phyloP scores from a whole-genome alignment of 176 grass and related monocot genomes.

The Zizania latifolia region DNA sequence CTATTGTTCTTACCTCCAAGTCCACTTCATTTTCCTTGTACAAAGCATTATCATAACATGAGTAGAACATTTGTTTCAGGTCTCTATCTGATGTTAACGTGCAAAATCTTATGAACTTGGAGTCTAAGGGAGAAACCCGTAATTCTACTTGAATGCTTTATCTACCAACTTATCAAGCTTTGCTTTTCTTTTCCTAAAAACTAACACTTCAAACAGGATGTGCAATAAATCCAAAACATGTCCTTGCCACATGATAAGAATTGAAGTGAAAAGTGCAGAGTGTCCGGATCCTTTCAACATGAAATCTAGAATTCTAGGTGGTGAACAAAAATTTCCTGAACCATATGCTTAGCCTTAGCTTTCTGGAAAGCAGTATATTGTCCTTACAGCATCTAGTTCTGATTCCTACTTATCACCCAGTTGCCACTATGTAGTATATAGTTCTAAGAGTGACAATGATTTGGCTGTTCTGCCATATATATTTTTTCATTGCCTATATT shows the following conservation, averaged over 20 bases:
- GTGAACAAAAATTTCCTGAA: constrained; percentile 12
- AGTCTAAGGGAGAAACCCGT: background rate
- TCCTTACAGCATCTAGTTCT: constrained; percentile 24
- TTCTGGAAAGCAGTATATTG: constrained; percentile 4
- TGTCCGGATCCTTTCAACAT: background rate
- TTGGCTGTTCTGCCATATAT: background rate
- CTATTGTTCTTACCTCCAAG: background rate
- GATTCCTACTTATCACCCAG: background rate
- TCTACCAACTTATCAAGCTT: background rate
- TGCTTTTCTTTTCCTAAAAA: background rate
- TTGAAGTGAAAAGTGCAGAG: background rate
- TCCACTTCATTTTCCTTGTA: background rate
- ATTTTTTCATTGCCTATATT: background rate
- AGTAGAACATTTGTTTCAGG: background rate
- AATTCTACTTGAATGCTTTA: background rate
- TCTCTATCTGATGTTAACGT: background rate
- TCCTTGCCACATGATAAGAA: background rate
- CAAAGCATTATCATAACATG: background rate
- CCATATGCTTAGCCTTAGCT: constrained; percentile 17
- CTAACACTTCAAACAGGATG: background rate
- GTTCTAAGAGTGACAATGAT: background rate
- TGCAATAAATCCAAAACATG: background rate
- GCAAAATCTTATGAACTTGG: background rate
- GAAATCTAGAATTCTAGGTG: background rate
- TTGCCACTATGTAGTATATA: constrained; percentile 14